Percentiles rank a stretch among this genome's conserved stretches.
Conservation (phyloP, 768 basidiomycete species). For the Lentinus tigrinus region DNA sequence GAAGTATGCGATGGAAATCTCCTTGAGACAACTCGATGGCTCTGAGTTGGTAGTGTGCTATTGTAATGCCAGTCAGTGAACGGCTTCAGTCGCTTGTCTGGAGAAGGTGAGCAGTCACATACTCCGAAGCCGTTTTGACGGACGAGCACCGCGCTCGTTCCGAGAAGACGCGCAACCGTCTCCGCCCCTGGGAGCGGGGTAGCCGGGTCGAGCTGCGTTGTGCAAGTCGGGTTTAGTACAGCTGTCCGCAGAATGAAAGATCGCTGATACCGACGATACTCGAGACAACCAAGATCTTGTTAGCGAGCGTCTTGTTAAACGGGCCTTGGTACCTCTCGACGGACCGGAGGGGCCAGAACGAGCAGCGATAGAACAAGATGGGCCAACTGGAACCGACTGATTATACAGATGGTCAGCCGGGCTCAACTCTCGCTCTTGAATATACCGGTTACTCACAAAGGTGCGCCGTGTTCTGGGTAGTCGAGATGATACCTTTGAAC, state of each 20-base stretch:
- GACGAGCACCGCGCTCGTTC: background rate
- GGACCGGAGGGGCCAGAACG: conserved; percentile 3
- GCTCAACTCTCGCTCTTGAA: background rate
- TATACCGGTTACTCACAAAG: background rate
- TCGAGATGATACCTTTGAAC: background rate
- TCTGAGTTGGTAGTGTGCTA: conserved; percentile 1
- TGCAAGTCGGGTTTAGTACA: background rate
- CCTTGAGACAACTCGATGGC: background rate
- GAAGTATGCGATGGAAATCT: background rate
- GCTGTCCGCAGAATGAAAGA: background rate
- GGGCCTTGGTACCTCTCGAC: conserved; percentile 17
- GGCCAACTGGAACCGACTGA: background rate
- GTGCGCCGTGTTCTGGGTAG: background rate
- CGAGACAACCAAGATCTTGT: conserved; percentile 9
- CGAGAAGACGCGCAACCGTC: background rate
- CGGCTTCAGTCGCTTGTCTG: too few relatives aligned
- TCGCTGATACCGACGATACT: conserved; percentile 5
- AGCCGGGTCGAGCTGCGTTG: background rate
- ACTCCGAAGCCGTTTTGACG: background rate
- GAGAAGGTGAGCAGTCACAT: background rate
- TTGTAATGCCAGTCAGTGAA: too few relatives aligned
- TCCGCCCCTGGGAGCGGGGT: background rate
- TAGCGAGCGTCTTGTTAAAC: conserved; percentile 12
- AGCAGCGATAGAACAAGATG: background rate
- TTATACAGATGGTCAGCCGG: background rate